Conservation (phyloP, 768 basidiomycete species). For the Exidia glandulosa region DNA sequence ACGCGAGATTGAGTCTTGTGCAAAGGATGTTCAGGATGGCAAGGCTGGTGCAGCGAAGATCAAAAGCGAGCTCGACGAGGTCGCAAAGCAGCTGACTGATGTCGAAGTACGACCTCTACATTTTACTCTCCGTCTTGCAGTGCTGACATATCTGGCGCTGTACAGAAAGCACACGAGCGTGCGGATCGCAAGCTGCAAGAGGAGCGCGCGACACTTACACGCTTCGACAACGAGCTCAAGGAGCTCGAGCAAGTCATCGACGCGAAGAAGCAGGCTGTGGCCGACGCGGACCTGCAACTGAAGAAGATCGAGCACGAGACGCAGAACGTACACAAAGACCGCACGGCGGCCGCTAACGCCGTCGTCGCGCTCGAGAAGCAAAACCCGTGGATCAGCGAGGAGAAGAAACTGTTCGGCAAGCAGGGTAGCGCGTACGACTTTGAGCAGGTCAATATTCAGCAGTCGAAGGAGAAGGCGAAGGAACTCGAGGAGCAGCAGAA, state of each 20-base stretch:
- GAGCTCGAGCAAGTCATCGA: slow-evolving; percentile 75
- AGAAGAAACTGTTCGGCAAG: slow-evolving; percentile 83
- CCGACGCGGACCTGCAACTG: slow-evolving; percentile 53
- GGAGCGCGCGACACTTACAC: slow-evolving; percentile 77
- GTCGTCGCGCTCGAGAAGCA: slow-evolving; percentile 66
- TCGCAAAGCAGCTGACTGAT: slow-evolving; percentile 36
- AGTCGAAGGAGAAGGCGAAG: slow-evolving; percentile 49
- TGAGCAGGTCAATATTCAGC: slow-evolving; percentile 43
- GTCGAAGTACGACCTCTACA: slow-evolving; percentile 28
- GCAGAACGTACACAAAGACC: slow-evolving; percentile 52
- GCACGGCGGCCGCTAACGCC: slow-evolving; percentile 35
- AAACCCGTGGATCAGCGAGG: slow-evolving; percentile 81
- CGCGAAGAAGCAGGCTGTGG: slow-evolving; percentile 60
- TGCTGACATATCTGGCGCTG: background rate
- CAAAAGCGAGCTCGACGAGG: slow-evolving; percentile 49
- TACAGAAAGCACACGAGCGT: slow-evolving; percentile 44
- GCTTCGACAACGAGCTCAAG: slow-evolving; percentile 82
- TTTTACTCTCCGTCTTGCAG: background rate
- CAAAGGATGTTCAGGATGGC: slow-evolving; percentile 30
- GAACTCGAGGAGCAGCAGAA: slow-evolving; percentile 72
- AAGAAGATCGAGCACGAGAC: slow-evolving; percentile 65
- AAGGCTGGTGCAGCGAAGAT: slow-evolving; percentile 39
- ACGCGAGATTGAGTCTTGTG: slow-evolving; percentile 45
- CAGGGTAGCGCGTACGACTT: slow-evolving; percentile 77
- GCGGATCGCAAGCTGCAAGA: slow-evolving; percentile 66